These are phyloP conservation scores for Pythium aristosporum DNA, from an alignment of 352 stramenopile species.

Conservation along the genomic window DNA sequence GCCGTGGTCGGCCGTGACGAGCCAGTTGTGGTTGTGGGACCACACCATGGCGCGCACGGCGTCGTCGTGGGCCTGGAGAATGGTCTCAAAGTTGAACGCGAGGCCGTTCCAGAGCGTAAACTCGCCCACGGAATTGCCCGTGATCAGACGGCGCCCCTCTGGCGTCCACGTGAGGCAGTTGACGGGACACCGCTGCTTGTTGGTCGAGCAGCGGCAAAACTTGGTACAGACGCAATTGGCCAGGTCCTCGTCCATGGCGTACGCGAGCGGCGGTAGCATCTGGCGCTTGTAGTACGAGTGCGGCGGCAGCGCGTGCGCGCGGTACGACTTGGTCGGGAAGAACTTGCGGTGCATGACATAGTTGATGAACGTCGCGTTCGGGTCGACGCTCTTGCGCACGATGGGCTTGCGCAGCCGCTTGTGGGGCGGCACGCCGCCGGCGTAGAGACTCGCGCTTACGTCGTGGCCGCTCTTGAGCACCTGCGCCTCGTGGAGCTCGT, in stretches of 20 bases:
- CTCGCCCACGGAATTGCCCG: slow-evolving; percentile 95
- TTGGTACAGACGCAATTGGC: slow-evolving; percentile 83
- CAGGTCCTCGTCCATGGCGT: slow-evolving; percentile 60
- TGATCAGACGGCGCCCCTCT: slow-evolving; percentile 93
- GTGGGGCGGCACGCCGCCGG: slow-evolving; percentile 63
- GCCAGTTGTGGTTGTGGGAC: slow-evolving; percentile 90
- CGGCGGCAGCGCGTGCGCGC: slow-evolving; percentile 54
- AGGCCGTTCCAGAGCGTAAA: slow-evolving; percentile 98
- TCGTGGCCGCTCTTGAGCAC: slow-evolving; percentile 79
- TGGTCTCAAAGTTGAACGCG: slow-evolving; percentile 98
- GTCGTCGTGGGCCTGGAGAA: slow-evolving; percentile 91
- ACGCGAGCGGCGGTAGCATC: slow-evolving; percentile 74
- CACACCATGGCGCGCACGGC: slow-evolving; percentile 89
- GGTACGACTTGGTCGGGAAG: slow-evolving; percentile 44
- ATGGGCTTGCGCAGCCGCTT: slow-evolving; percentile 88
- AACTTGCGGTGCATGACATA: slow-evolving; percentile 80
- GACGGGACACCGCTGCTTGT: slow-evolving; percentile 91
- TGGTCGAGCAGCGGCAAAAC: slow-evolving; percentile 87
- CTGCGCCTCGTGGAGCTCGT: slow-evolving; percentile 69
- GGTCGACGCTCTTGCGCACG: slow-evolving; percentile 85
- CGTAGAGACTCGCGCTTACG: slow-evolving; percentile 65
- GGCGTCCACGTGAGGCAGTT: slow-evolving; percentile 96
- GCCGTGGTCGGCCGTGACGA: slow-evolving; percentile 88
- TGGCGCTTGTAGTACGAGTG: slow-evolving; percentile 86
- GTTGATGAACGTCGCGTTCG: slow-evolving; percentile 84